Evolutionary conservation across 2,329 filamentous ascomycete genomes (phyloP).

Genomic region (Hyphodiscus sp.): DNA sequence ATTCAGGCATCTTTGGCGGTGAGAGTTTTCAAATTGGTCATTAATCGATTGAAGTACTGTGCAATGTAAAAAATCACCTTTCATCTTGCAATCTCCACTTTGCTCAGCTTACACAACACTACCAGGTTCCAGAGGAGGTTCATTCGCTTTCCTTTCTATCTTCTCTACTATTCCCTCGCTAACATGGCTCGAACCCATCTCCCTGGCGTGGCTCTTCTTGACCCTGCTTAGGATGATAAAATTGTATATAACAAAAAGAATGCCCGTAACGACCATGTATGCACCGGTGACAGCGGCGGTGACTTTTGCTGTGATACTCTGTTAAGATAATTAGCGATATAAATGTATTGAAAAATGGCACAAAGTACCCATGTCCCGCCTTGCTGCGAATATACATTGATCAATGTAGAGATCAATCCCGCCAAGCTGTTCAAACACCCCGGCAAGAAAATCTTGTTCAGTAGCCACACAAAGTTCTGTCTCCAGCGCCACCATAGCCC

Average conservation of each 20-base stretch:
- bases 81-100: neutral
- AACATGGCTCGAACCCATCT: conserved; percentile 12
- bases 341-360: conserved; percentile 13
- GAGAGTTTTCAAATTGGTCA: too few relatives aligned
- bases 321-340: conserved; percentile 1
- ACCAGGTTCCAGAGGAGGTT: conserved; percentile 18
- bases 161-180: conserved; percentile 18
- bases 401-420: conserved; percentile 24
- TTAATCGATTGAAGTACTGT: too few relatives aligned
- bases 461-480: conserved; percentile 25
- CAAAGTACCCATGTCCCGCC: neutral
- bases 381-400: conserved; percentile 2
- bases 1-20: too few relatives aligned
- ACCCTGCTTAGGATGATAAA: conserved; percentile 21
- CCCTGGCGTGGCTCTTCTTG: conserved; percentile 21
- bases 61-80: too few relatives aligned
- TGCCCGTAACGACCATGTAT: conserved; percentile 16
- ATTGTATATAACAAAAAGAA: conserved; percentile 24
- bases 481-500: conserved; percentile 8
- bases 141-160: conserved; percentile 15
- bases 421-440: conserved; percentile 22
- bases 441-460: conserved; percentile 25
- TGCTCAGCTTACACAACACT: conserved; percentile 16
- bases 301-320: conserved; percentile 21
- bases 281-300: conserved; percentile 22